phyloP scores from a whole-genome alignment of 1,139 yeast species.

The Waltiozyma sp. region DNA sequence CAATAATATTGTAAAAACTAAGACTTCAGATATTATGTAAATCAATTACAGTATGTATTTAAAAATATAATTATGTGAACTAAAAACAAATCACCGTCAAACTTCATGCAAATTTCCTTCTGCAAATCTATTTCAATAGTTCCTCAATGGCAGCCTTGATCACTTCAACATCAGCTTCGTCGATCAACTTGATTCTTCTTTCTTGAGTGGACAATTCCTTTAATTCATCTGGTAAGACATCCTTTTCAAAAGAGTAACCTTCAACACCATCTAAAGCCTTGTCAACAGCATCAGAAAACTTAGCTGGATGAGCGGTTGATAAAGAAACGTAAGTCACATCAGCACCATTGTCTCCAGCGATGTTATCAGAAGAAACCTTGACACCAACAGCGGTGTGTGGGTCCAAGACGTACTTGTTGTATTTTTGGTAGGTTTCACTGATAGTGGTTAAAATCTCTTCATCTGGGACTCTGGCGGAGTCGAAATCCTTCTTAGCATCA shows the following conservation, averaged over 20 bases:
- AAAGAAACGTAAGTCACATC: conserved; percentile 57
- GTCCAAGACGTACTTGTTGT: conserved; percentile 73
- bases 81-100: background rate
- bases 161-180: conserved; percentile 58
- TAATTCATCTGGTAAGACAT: conserved; percentile 84
- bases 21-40: too few relatives aligned
- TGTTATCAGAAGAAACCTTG: conserved; percentile 56
- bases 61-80: background rate
- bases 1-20: too few relatives aligned
- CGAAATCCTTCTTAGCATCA: conserved; percentile 60
- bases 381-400: conserved; percentile 98
- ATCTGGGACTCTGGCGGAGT: conserved; percentile 72
- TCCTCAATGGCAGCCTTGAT: conserved; percentile 69
- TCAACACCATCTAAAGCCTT: conserved; percentile 54
- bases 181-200: conserved; percentile 68
- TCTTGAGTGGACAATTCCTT: conserved; percentile 58
- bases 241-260: conserved; percentile 75
- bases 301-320: conserved; percentile 98
- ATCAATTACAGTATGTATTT: background rate
- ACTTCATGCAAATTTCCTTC: background rate
- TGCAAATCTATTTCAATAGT: conserved; percentile 22
- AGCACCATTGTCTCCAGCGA: conserved; percentile 36
- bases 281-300: conserved; percentile 92
- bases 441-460: conserved; percentile 70
- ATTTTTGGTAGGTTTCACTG: conserved; percentile 46